A percentile compares a stretch with the other conserved stretches of the same genome.
Conservation (phyloP, 768 basidiomycete genomes). For the Phaeolepiota aurea region DNA sequence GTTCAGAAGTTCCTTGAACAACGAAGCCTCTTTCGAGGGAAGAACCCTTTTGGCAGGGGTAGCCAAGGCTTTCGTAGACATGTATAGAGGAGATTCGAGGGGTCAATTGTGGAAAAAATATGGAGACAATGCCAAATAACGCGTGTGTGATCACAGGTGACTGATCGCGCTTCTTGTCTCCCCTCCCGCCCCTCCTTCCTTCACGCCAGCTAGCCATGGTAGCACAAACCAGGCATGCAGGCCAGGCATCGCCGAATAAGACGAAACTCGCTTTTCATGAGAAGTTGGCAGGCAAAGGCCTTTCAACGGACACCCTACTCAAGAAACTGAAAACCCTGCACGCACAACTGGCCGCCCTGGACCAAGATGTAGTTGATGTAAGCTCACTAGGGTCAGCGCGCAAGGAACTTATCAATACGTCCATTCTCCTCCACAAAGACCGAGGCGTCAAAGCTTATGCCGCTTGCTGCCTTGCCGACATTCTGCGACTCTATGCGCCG, state of each 20-base stretch:
- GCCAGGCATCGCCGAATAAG: constrained; percentile 41
- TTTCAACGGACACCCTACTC: constrained; percentile 73
- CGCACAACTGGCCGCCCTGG: constrained; percentile 68
- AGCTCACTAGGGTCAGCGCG: constrained; percentile 60
- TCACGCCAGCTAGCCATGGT: constrained; percentile 42
- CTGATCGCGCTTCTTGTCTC: constrained; percentile 7
- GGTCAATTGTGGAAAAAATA: constrained; percentile 9
- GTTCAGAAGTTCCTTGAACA: constrained; percentile 82
- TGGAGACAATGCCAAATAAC: constrained; percentile 32
- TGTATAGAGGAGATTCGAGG: constrained; percentile 9
- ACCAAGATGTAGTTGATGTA: constrained; percentile 82
- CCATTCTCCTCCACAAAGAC: constrained; percentile 90
- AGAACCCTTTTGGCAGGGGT: constrained; percentile 45
- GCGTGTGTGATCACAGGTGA: constrained; percentile 18
- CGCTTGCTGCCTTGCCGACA: constrained; percentile 90
- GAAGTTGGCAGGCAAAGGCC: constrained; percentile 69
- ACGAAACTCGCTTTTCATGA: constrained; percentile 76
- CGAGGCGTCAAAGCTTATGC: constrained; percentile 92
- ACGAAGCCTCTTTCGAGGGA: constrained; percentile 72
- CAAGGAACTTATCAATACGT: constrained; percentile 71
- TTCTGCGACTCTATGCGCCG: constrained; percentile 90
- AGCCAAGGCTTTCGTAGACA: constrained; percentile 25
- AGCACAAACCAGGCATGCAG: constrained; percentile 61
- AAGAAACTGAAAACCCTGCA: constrained; percentile 83
- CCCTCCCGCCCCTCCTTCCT: constrained; percentile 11